Evolutionary conservation across 768 basidiomycete genomes (phyloP), one percentile per base, ranked within the genome.

Genomic region (Phylloporus rhodoxanthus): DNA sequence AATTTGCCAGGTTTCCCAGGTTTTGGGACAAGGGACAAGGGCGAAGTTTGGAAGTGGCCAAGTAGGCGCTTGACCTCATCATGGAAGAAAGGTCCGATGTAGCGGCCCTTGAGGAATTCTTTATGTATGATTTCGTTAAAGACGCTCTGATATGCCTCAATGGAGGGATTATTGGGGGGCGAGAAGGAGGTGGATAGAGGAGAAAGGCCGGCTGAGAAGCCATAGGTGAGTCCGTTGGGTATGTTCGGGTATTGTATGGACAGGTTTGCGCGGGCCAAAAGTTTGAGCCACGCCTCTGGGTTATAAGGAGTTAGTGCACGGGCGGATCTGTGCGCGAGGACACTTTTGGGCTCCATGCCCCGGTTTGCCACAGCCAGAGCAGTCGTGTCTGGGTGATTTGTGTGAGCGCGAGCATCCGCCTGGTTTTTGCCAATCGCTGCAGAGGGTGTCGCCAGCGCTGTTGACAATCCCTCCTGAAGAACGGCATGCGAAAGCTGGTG

Each of bases 331-430:
- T 8, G 23, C 23, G 1, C 14, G 17, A 39, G 21, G 36, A 14
- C 46, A 52, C 2, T 3, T n/a, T 8, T 47, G 42, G 40, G 36
- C 23, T 0, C 51, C 23, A n/a, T 52, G 51, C 9, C 1, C 3
- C 4, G n/a, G 2, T 13, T 5, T 26, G 0, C 42, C 42, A 15
- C 51, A 52, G 0, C 46, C 30, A 0, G 42, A 47, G 37, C 51
- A 48, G 1, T 0, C 8, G 2, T 52, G 51, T 4, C 20, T 19
- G n/a, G 42, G 14, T 1, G 4, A 2, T 2, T 33, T 30, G 8
- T 52, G 46, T 0, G 19, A 6, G 0, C 1, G 13, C 2, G 25
- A 3, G 25, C 45, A 51, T 2, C 39, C 45, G 1, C 36, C 2
- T 0, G 32, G 30, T 3, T 42, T 39, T n/a, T 51, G 50, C 50